A percentile compares a stretch with the other conserved stretches of the same genome.
Evolutionary conservation across 495 filamentous ascomycete genomes (phyloP).

Genomic region (Xylaria cubensis): DNA sequence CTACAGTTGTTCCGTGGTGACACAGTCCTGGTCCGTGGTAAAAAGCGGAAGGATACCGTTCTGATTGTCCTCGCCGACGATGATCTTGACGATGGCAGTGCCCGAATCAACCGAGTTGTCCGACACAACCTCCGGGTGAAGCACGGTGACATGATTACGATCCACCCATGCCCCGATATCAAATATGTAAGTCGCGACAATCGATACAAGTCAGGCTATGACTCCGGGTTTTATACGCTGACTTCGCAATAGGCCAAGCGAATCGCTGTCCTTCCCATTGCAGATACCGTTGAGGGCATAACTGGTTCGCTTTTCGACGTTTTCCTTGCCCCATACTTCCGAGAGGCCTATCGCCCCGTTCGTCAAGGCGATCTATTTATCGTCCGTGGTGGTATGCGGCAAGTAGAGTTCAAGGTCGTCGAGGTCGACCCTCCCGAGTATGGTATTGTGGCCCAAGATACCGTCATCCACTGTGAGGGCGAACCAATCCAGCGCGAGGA

Average conservation of each 20-base stretch:
- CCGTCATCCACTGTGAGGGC: conserved; percentile 97
- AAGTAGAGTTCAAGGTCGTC: conserved; percentile 99
- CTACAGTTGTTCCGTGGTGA: conserved; percentile 98
- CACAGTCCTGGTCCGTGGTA: conserved; percentile 96
- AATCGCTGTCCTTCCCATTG: conserved; percentile 97
- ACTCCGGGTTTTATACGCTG: conserved; percentile 24
- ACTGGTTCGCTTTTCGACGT: conserved; percentile 98
- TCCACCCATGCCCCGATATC: conserved; percentile 99
- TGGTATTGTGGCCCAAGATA: conserved; percentile 98
- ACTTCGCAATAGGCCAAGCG: conserved; percentile 80
- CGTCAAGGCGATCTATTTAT: conserved; percentile 97
- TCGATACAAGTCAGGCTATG: neutral
- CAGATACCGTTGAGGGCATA: conserved; percentile 95
- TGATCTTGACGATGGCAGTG: conserved; percentile 95
- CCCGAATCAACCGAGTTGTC: conserved; percentile 96
- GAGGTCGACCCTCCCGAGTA: conserved; percentile 98
- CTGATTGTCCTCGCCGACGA: conserved; percentile 97
- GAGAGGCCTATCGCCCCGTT: conserved; percentile 96
- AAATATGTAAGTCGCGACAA: conserved; percentile 86
- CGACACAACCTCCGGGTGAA: conserved; percentile 98
- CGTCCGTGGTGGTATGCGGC: conserved; percentile 95
- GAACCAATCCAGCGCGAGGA: conserved; percentile 98
- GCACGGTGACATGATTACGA: conserved; percentile 95
- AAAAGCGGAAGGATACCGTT: conserved; percentile 99
- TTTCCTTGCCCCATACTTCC: conserved; percentile 99